Percentiles rank a stretch among this genome's conserved stretches.
phyloP scores from a whole-genome alignment of 345 rosid species.

The Brassica juncea region DNA sequence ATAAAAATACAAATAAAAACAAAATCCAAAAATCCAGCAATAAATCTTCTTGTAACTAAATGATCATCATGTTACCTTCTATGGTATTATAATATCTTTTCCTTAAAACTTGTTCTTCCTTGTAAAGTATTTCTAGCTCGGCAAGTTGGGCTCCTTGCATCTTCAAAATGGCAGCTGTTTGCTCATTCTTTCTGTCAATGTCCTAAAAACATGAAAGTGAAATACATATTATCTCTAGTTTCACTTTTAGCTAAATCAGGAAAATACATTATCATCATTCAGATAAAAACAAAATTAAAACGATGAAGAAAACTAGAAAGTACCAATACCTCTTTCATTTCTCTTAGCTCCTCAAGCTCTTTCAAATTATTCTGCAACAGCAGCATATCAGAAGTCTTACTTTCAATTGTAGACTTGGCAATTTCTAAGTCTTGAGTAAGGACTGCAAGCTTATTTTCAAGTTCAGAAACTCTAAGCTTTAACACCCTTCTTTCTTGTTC shows the following conservation, averaged over 20 bases:
- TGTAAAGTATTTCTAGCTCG: slow-evolving; percentile 80
- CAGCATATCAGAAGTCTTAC: slow-evolving; percentile 54
- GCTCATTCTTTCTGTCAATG: slow-evolving; percentile 94
- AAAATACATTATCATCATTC: background rate
- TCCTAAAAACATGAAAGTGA: slow-evolving; percentile 52
- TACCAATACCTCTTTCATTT: slow-evolving; percentile 83
- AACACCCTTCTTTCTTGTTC: slow-evolving; percentile 69
- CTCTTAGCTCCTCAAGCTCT: slow-evolving; percentile 89
- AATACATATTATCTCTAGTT: background rate
- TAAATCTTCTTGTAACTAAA: background rate
- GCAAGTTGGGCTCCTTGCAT: slow-evolving; percentile 94
- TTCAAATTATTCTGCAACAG: slow-evolving; percentile 65
- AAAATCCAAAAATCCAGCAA: background rate
- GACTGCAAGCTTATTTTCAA: slow-evolving; percentile 65
- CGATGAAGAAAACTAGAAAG: slow-evolving; percentile 1
- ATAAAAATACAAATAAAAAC: slow-evolving; percentile 8
- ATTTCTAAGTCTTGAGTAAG: slow-evolving; percentile 53
- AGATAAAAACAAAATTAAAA: background rate
- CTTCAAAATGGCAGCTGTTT: slow-evolving; percentile 93
- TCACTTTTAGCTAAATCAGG: background rate
- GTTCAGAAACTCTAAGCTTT: slow-evolving; percentile 61
- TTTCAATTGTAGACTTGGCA: slow-evolving; percentile 56
- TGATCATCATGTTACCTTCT: slow-evolving; percentile 59
- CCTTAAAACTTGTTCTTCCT: slow-evolving; percentile 86
- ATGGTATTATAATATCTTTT: slow-evolving; percentile 89